These are phyloP conservation scores for Whalleya microplaca DNA, from an alignment of 2,329 filamentous ascomycete genomes.

Conservation along the genomic window DNA sequence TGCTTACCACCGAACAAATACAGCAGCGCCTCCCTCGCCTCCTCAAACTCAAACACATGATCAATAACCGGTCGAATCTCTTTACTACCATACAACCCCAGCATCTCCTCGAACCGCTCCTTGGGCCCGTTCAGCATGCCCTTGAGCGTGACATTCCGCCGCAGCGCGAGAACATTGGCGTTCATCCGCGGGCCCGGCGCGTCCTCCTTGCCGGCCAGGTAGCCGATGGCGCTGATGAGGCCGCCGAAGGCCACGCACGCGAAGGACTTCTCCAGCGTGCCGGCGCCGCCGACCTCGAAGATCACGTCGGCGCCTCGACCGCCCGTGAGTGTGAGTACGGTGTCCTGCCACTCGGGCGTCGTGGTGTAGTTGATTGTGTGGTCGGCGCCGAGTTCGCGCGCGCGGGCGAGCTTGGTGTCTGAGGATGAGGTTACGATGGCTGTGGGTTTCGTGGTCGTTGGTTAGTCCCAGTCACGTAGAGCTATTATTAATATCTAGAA, in stretches of 20 bases:
- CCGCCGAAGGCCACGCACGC: conserved; percentile 58
- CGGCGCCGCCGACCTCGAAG: conserved; percentile 57
- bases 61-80: conserved; percentile 53
- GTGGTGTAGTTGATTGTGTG: conserved; percentile 58
- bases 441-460: conserved; percentile 49
- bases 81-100: conserved; percentile 48
- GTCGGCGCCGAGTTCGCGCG: conserved; percentile 55
- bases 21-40: conserved; percentile 53
- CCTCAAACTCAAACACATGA: conserved; percentile 49
- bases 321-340: conserved; percentile 50
- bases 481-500: no score
- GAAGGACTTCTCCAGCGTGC: conserved; percentile 56
- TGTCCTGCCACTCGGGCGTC: conserved; percentile 54
- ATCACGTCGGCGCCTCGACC: conserved; percentile 56
- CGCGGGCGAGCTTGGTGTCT: conserved; percentile 53
- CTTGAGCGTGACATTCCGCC: conserved; percentile 43
- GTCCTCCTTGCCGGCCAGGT: conserved; percentile 52
- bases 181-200: conserved; percentile 54
- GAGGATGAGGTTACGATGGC: conserved; percentile 51
- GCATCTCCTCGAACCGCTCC: conserved; percentile 61
- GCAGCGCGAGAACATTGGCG: conserved; percentile 53
- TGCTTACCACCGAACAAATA: conserved; percentile 57
- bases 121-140: conserved; percentile 62
- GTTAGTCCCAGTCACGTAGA: no score
- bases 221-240: conserved; percentile 50